These are phyloP conservation scores for Microdochium trichocladiopsis DNA, from an alignment of 2,329 filamentous ascomycete genomes.

Conservation along the genomic window DNA sequence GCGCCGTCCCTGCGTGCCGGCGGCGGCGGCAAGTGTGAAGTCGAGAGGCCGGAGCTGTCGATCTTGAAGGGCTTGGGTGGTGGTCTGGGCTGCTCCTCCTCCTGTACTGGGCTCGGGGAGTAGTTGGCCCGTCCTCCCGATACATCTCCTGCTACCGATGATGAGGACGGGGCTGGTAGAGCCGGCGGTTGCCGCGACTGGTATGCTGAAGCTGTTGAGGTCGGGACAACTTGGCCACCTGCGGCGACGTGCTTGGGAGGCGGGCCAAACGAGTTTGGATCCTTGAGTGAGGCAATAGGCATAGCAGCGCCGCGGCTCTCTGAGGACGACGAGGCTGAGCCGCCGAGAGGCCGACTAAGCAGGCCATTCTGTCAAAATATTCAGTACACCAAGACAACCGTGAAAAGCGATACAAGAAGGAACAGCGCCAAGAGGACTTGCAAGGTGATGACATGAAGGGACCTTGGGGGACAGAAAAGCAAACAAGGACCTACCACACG, in stretches of 20 bases:
- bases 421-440: not conserved
- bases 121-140: conserved; percentile 5
- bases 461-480: no score
- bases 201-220: conserved; percentile 29
- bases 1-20: conserved; percentile 47
- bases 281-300: conserved; percentile 64
- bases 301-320: conserved; percentile 32
- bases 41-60: conserved; percentile 66
- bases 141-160: conserved; percentile 4
- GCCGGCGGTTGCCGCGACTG: conserved; percentile 30
- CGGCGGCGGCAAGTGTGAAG: conserved; percentile 62
- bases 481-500: conserved; percentile 43
- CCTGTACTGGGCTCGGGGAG: conserved; percentile 15
- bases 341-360: conserved; percentile 9
- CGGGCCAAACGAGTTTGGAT: conserved; percentile 72
- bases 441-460: no score
- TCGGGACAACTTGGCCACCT: conserved; percentile 11
- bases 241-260: conserved; percentile 58
- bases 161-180: conserved; percentile 5
- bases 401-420: no score
- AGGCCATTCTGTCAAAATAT: conserved; percentile 3
- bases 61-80: conserved; percentile 60
- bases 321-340: not conserved
- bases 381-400: no score
- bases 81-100: conserved; percentile 27